Base-by-base conservation (phyloP, 371 early-diverging fungal species). In the Umbelopsis sp. region DNA sequence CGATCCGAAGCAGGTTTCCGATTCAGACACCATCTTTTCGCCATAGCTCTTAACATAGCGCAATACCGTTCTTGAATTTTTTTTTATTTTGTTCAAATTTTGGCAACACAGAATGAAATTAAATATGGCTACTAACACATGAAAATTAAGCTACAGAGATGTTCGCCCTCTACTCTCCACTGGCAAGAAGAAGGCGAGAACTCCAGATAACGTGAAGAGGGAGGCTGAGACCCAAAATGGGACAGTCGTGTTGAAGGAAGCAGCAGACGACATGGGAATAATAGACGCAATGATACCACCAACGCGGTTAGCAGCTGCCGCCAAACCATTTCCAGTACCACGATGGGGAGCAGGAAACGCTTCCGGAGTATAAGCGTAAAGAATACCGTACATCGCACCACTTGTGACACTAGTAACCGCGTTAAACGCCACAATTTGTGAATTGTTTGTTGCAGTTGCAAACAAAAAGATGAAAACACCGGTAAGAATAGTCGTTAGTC, bases 321-420 rank as follows among this genome's bases (percentile, higher is more conserved):
- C 89, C 25, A 86, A 80, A n/a, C 91, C 92, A 50, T 81, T 82
- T 7, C 86, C 91, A 5, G 90, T 90, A n/a, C 91, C 91, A 5
- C 92, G 83, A 41, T 86, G 75, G 4, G 83, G 74, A 0, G 89
- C 75, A 16, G 80, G 81, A 71, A 92, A 92, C 38, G 89, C 91
- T 70, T 92, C 92, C 3, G 92, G 91, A 20, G 92, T 91, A 66
- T 90, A 92, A 1, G 87, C 82, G 69, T 92, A 92, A 2, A 86
- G 76, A 41, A 87, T 86, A 1, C 90, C 92, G 72, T 90, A 92
- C 82, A 89, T 87, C 24, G 89, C 68, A 18, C 89, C 89, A 65
- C 84, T 81, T 38, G 88, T 72, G 12, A 91, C 76, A 57, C 57
- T 57, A 7, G 57, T 57, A 1, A 57, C 57, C 8, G 35, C 22